Base-by-base conservation (phyloP, 2,329 filamentous ascomycete genomes). In the Sphaerulina vaccinii region DNA sequence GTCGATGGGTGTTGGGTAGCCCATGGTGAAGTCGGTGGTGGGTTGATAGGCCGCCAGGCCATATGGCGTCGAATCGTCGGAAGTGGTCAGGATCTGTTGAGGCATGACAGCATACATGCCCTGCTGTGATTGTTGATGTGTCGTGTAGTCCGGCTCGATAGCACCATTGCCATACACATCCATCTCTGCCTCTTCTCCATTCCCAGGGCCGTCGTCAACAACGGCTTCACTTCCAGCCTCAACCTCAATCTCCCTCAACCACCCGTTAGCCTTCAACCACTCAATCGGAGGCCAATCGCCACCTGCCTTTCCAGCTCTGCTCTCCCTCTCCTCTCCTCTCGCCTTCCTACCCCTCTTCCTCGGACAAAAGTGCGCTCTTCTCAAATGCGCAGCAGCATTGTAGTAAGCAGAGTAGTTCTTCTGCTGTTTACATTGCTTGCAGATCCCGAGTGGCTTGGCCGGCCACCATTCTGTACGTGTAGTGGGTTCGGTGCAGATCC, bases 321-420 rank as follows among this genome's bases (percentile, higher is more conserved):
- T 60, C 55, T 63, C 60, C 60, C 79, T 78, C 68, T 83, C 79
- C 55, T 79, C 79, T 51, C 79, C 77, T 64, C 81, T 81, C 40
- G 78, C 77, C 61, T 74, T 74, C 42, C 80, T 72, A 7, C 80
- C 81, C 18, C 79, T 74, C 66, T 81, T 80, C 60, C 80, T 78
- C 1, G 81, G 85, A 65, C 87, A 88, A 77, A 96, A 97, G 68
- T 97, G 92, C 0, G 87, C 86, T 43, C 92, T 84, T 36, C 91
- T 82, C 7, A 97, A 79, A 68, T 97, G 92, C 0, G 90, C 92
- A 0, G 90, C 90, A 0, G 91, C 92, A 64, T 97, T 97, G 73
- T 97, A 96, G 73, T 96, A 93, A 13, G 88, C 88, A 3, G 87
- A 87, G 62, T 97, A 97, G 52, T 82, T 80, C 75, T 96, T 96